Percentiles rank a stretch among this genome's conserved stretches.
Conservation (phyloP, 2,329 filamentous ascomycete genomes). For the Alternaria ventricosa region DNA sequence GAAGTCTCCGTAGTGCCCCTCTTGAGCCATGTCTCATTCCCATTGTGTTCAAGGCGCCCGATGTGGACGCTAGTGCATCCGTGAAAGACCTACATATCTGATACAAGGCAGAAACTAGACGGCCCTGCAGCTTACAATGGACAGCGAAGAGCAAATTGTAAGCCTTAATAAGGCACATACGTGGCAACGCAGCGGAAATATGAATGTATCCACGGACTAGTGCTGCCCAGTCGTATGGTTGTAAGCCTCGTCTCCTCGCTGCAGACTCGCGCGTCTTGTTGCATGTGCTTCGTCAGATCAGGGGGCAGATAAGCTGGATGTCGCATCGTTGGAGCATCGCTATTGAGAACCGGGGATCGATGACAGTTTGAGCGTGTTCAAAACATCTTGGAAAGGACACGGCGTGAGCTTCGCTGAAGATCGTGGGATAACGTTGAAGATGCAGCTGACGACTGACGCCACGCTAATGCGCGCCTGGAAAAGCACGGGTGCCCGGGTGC, state of each 20-base stretch:
- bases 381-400: neutral
- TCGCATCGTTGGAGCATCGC: neutral
- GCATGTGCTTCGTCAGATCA: neutral
- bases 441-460: neutral
- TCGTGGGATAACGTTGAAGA: neutral
- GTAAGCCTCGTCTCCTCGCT: neutral
- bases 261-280: neutral
- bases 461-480: neutral
- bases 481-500: neutral
- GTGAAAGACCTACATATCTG: neutral
- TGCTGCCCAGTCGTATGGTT: neutral
- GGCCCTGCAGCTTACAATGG: neutral
- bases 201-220: neutral
- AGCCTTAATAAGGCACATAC: neutral
- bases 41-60: neutral
- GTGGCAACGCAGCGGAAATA: neutral
- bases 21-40: neutral
- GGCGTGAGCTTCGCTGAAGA: neutral
- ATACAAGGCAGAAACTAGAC: neutral
- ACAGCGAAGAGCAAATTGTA: neutral
- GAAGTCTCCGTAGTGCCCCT: neutral
- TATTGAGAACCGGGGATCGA: neutral
- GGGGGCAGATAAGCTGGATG: neutral
- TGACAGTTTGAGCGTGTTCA: neutral
- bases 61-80: neutral